Percentiles rank a stretch among this genome's conserved stretches.
phyloP scores from a whole-genome alignment of 1,284 basidiomycete genomes.

The Cutaneotrichosporon sp. region DNA sequence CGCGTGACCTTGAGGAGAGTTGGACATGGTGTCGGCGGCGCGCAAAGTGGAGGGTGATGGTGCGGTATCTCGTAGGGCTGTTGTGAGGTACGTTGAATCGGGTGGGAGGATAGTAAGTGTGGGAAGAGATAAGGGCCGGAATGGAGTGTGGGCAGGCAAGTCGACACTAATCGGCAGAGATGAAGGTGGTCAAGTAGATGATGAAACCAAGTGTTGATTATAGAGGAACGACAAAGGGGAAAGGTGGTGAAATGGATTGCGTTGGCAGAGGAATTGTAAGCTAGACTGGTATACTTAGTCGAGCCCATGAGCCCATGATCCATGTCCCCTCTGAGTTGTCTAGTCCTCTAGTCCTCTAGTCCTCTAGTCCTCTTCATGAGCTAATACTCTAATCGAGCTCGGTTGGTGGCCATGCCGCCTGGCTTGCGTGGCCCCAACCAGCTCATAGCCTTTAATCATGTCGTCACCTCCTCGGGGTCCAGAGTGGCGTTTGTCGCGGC shows the following conservation, averaged over 20 bases:
- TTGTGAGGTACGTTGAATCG: neutral
- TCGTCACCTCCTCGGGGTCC: too few relatives aligned
- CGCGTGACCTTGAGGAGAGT: neutral
- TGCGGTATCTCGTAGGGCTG: neutral
- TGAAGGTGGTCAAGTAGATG: neutral
- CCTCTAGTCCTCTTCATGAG: too few relatives aligned
- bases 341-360: too few relatives aligned
- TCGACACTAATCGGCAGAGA: neutral
- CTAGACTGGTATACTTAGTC: neutral
- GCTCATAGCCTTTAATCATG: too few relatives aligned
- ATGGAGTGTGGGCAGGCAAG: neutral
- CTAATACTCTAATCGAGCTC: neutral
- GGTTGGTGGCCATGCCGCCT: neutral
- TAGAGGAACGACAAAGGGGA: neutral
- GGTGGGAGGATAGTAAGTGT: neutral
- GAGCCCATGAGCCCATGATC: neutral
- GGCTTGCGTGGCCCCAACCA: neutral
- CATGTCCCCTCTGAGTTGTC: too few relatives aligned
- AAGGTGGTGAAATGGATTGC: neutral
- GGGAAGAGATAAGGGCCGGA: neutral
- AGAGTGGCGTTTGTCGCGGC: too few relatives aligned
- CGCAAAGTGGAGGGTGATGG: neutral
- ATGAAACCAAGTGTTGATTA: neutral
- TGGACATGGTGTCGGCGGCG: conserved; percentile 9
- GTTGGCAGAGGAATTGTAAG: neutral